Evolutionary conservation across 805 yeast species (phyloP).

Genomic region (Candida ovalis): DNA sequence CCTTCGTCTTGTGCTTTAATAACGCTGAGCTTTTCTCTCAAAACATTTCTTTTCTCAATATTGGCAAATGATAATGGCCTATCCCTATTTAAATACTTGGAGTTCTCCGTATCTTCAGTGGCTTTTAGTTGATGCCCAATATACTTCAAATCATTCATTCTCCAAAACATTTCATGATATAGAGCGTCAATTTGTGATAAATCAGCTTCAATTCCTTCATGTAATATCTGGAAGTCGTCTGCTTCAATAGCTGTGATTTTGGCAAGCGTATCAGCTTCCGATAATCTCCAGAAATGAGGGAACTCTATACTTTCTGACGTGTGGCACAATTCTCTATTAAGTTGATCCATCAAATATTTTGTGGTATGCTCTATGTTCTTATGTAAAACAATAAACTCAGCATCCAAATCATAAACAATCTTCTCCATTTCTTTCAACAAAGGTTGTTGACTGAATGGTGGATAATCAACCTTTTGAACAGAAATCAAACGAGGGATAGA

Average conservation of each 20-base stretch:
- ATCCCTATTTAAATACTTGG: neutral
- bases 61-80: conserved; percentile 21
- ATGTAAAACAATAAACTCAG: conserved; percentile 25
- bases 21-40: conserved; percentile 13
- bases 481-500: conserved; percentile 22
- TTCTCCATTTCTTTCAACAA: conserved; percentile 25
- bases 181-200: neutral
- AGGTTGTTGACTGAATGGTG: conserved; percentile 14
- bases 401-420: conserved; percentile 27
- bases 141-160: conserved; percentile 9
- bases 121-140: conserved; percentile 8
- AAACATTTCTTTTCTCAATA: conserved; percentile 11
- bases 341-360: conserved; percentile 25
- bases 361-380: conserved; percentile 18
- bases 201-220: neutral
- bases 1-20: conserved; percentile 14
- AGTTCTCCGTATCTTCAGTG: neutral
- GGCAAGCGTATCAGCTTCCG: conserved; percentile 23
- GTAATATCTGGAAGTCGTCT: neutral
- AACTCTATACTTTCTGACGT: conserved; percentile 21
- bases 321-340: conserved; percentile 15
- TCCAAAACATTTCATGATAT: conserved; percentile 4
- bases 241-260: conserved; percentile 7
- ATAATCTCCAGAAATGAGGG: conserved; percentile 30
- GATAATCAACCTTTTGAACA: conserved; percentile 21